Percentiles rank a stretch among this genome's conserved stretches.
phyloP scores from a whole-genome alignment of 345 rosid genomes.

The Gossypium thurberi region DNA sequence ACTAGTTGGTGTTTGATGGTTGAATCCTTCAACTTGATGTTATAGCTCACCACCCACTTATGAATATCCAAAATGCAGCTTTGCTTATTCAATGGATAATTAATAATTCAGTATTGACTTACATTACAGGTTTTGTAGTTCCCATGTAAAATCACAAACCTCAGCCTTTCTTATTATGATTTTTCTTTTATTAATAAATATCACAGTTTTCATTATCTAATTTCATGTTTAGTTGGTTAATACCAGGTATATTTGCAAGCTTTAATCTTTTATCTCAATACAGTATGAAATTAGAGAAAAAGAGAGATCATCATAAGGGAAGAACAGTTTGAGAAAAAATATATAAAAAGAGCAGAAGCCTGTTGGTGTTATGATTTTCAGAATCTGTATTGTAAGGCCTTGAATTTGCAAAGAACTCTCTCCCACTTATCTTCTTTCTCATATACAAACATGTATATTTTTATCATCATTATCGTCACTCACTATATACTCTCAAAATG shows the following conservation, averaged over 20 bases:
- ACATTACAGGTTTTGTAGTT: not conserved
- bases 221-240: not conserved
- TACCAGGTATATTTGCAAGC: not conserved
- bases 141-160: not conserved
- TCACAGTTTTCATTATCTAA: not conserved
- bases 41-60: slow-evolving; percentile 10
- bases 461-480: slow-evolving; percentile 12
- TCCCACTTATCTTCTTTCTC: slow-evolving; percentile 19
- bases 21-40: slow-evolving; percentile 1
- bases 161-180: too few relatives aligned
- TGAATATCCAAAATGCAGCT: not conserved
- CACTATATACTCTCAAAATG: slow-evolving; percentile 12
- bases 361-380: slow-evolving; percentile 18
- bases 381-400: slow-evolving; percentile 18
- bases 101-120: not conserved
- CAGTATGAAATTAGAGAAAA: too few relatives aligned
- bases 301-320: not conserved
- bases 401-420: slow-evolving; percentile 29
- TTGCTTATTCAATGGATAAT: not conserved
- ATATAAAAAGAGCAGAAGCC: slow-evolving; percentile 10
- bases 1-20: slow-evolving; percentile 4
- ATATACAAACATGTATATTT: slow-evolving; percentile 19
- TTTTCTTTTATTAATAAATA: not conserved
- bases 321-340: slow-evolving; percentile 1
- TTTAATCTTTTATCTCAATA: not conserved